Percentiles rank a stretch among this genome's conserved stretches.
These are phyloP conservation scores for Neonectria coccinea DNA, from an alignment of 2,329 filamentous ascomycete species.

Conservation along the genomic window DNA sequence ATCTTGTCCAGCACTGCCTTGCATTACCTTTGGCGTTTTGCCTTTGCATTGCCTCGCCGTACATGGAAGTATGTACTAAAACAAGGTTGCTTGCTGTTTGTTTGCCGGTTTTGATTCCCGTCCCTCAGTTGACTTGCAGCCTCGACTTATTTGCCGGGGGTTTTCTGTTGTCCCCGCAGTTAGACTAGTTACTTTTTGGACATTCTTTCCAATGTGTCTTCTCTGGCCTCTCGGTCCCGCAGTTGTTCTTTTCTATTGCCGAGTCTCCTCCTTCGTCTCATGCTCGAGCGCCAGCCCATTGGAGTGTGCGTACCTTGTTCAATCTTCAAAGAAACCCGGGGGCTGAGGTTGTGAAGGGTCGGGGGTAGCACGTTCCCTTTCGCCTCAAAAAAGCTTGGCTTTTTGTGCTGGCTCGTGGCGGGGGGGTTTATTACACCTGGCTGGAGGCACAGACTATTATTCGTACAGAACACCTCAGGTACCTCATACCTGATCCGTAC, in stretches of 20 bases:
- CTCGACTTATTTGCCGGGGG: slow-evolving; percentile 9
- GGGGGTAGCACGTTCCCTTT: slow-evolving; percentile 8
- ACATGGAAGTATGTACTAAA: background rate
- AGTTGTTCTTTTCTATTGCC: background rate
- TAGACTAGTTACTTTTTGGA: slow-evolving; percentile 13
- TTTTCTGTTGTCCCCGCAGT: slow-evolving; percentile 17
- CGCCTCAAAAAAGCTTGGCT: slow-evolving; percentile 26
- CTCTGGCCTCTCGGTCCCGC: background rate
- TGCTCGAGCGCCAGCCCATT: background rate
- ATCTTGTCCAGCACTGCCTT: background rate
- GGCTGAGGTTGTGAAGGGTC: background rate
- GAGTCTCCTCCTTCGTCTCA: background rate
- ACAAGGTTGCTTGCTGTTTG: background rate
- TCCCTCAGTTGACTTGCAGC: slow-evolving; percentile 5
- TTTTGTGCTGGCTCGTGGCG: background rate
- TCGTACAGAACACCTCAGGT: slow-evolving; percentile 1
- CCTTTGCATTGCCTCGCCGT: background rate
- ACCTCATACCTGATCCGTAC: slow-evolving; percentile 23
- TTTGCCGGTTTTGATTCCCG: slow-evolving; percentile 9
- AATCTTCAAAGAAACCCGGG: background rate
- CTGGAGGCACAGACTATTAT: background rate
- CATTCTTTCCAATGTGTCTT: slow-evolving; percentile 1
- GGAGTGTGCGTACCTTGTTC: background rate
- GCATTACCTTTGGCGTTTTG: background rate
- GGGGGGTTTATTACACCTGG: background rate